A percentile compares a stretch with the other conserved stretches of the same genome.
These are phyloP conservation scores for Sextonia rubra DNA, from an alignment of 164 flowering plant genomes.

Conservation along the genomic window DNA sequence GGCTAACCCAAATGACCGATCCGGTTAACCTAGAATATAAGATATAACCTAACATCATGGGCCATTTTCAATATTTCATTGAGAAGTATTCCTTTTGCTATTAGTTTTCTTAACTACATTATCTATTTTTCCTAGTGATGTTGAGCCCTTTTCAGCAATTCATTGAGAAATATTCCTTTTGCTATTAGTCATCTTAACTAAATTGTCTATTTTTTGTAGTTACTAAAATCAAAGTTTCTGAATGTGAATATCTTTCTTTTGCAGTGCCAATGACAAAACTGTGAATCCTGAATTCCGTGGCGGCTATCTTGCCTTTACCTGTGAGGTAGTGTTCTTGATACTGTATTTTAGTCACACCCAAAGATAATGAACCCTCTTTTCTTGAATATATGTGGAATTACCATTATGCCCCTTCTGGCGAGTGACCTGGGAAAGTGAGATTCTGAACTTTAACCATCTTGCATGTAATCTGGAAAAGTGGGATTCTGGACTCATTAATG, in stretches of 20 bases:
- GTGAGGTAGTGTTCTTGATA: constrained; percentile 41
- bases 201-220: no score
- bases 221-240: not conserved
- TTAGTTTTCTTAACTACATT: not conserved
- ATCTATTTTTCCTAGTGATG: no score
- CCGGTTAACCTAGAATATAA: no score
- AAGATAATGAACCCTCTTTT: not conserved
- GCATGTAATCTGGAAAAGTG: not conserved
- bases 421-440: not conserved
- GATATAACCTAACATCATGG: no score
- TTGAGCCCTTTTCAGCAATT: no score
- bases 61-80: no score
- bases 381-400: not conserved
- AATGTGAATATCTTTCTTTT: constrained; percentile 8
- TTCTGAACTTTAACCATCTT: not conserved
- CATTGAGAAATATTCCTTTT: not conserved
- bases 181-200: not conserved
- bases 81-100: not conserved
- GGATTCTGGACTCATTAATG: not conserved
- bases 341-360: not conserved
- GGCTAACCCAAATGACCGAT: no score
- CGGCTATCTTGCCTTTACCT: constrained; percentile 88
- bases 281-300: constrained; percentile 66
- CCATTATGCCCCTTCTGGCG: not conserved
- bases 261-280: constrained; percentile 71